A percentile compares a stretch with the other conserved stretches of the same genome.
Evolutionary conservation across 2,329 filamentous ascomycete genomes (phyloP).

Genomic region (Celoporthe dispersa): DNA sequence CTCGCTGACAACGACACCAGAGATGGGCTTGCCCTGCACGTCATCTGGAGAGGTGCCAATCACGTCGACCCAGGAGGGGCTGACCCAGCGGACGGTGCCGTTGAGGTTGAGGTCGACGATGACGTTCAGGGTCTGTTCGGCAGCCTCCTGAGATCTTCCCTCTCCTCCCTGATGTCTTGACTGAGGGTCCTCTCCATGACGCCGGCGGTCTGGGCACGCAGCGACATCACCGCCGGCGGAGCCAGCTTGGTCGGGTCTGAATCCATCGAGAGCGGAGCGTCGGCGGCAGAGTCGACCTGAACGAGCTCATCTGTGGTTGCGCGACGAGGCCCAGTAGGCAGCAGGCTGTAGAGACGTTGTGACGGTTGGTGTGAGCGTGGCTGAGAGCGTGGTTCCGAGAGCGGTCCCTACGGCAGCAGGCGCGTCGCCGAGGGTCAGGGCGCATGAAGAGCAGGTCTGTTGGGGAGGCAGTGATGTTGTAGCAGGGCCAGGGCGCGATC

Average conservation of each 20-base stretch:
- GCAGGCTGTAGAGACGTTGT: constrained; percentile 24
- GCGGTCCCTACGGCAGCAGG: constrained; percentile 33
- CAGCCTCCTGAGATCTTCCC: constrained; percentile 94
- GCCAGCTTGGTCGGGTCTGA: constrained; percentile 50
- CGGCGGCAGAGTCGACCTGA: constrained; percentile 37
- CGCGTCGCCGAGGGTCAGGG: constrained; percentile 33
- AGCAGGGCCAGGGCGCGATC: neutral
- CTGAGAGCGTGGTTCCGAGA: constrained; percentile 16
- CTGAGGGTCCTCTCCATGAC: constrained; percentile 73
- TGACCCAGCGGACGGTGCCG: constrained; percentile 92
- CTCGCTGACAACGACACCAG: constrained; percentile 77
- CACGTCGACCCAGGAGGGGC: constrained; percentile 92
- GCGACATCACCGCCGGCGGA: constrained; percentile 57
- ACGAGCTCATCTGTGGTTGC: constrained; percentile 40
- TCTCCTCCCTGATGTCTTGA: constrained; percentile 89
- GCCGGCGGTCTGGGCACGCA: constrained; percentile 53
- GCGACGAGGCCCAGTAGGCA: constrained; percentile 27
- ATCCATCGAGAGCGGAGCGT: constrained; percentile 49
- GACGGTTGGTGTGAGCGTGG: constrained; percentile 26
- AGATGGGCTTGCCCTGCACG: constrained; percentile 76
- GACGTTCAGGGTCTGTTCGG: constrained; percentile 94
- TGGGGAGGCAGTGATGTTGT: constrained; percentile 23
- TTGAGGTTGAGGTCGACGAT: constrained; percentile 94
- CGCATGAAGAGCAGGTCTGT: constrained; percentile 28
- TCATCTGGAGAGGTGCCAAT: constrained; percentile 77